These are phyloP conservation scores for Pyrus betulifolia DNA, from an alignment of 306 rosid species.

Conservation along the genomic window DNA sequence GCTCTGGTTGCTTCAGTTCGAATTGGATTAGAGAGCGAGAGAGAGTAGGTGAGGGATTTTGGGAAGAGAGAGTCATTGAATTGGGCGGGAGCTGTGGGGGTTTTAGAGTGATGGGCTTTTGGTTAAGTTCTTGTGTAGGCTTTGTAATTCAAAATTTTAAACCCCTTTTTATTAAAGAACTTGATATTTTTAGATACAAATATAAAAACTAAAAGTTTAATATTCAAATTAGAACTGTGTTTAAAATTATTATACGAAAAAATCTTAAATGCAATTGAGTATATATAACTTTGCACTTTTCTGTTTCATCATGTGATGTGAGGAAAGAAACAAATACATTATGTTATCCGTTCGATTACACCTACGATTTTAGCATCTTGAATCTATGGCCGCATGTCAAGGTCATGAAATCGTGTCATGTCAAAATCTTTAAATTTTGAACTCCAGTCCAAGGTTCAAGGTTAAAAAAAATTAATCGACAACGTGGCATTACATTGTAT, in stretches of 20 bases:
- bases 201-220: not conserved
- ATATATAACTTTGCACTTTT: no score
- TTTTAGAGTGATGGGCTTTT: not conserved
- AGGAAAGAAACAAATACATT: no score
- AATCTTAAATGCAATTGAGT: no score
- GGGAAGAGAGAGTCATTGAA: not conserved
- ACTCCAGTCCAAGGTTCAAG: not conserved
- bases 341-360: fast-evolving
- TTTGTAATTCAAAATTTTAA: not conserved
- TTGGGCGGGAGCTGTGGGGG: not conserved
- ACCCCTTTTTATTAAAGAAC: not conserved
- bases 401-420: no score
- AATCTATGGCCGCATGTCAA: no score
- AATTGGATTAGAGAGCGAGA: not conserved
- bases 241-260: not conserved
- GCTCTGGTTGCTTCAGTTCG: not conserved
- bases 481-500: no score
- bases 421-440: not conserved
- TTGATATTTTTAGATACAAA: not conserved
- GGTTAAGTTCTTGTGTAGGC: not conserved
- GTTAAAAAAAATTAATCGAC: not conserved
- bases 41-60: not conserved
- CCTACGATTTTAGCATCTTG: not conserved
- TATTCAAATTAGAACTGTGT: not conserved
- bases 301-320: no score